Percentiles rank a stretch among this genome's conserved stretches.
phyloP scores from a whole-genome alignment of 129 eudicot species.

The Saussurea involucrata region DNA sequence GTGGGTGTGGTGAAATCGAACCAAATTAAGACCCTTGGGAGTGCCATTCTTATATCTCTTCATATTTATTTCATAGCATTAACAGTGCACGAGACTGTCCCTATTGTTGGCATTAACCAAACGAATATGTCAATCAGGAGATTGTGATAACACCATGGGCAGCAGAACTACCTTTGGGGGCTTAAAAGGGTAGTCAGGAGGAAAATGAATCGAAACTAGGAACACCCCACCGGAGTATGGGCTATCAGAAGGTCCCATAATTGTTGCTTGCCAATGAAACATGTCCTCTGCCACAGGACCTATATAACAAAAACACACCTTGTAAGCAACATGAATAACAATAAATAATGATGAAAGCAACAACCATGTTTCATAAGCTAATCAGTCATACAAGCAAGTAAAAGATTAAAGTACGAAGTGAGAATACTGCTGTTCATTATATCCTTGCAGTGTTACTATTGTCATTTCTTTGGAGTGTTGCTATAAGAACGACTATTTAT shows the following conservation, averaged over 20 bases:
- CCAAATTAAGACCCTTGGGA: not conserved
- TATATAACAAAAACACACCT: not conserved
- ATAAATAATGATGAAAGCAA: too few species aligned
- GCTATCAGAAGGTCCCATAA: constrained; percentile 75
- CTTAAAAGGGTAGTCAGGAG: constrained; percentile 69
- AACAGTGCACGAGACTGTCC: not conserved
- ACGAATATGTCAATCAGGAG: not conserved
- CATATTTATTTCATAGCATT: not conserved
- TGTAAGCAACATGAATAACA: not conserved
- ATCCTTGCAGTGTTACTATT: too few species aligned
- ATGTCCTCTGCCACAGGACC: constrained; percentile 82
- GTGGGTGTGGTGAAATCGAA: not conserved
- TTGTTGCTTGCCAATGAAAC: constrained; percentile 75
- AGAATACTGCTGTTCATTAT: not conserved
- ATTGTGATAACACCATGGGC: not conserved
- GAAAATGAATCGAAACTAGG: constrained; percentile 62
- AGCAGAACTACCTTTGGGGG: constrained; percentile 60
- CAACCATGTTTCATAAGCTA: not conserved
- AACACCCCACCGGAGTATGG: constrained; percentile 78
- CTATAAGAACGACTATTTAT: too few species aligned
- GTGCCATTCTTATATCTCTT: not conserved
- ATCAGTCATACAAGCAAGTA: not conserved
- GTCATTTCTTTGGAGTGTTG: too few species aligned
- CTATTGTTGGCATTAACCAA: not conserved
- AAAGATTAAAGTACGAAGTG: not conserved